These are phyloP conservation scores for Ganoderma lucidum DNA, from an alignment of 1,284 basidiomycete genomes.

Conservation along the genomic window DNA sequence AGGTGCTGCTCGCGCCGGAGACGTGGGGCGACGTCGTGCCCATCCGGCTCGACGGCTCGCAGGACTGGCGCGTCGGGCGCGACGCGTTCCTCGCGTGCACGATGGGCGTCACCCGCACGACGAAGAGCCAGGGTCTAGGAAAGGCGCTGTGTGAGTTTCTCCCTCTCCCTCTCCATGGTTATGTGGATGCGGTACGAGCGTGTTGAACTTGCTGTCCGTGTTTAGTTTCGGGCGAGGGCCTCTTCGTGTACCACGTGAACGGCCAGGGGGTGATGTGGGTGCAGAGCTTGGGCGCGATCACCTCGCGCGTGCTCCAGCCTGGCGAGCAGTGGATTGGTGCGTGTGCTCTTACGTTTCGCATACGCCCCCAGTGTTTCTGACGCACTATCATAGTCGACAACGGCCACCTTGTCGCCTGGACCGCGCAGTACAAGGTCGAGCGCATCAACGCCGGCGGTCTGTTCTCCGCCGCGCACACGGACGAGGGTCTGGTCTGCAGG, in stretches of 20 bases:
- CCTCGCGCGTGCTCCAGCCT: conserved; percentile 38
- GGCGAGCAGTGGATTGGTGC: conserved; percentile 46
- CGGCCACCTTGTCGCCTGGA: conserved; percentile 45
- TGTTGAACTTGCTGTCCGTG: neutral
- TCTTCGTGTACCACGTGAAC: conserved; percentile 39
- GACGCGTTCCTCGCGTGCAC: conserved; percentile 44
- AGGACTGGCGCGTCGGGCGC: conserved; percentile 42
- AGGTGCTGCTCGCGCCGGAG: conserved; percentile 44
- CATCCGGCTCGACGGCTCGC: conserved; percentile 40
- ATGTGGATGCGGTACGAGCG: neutral
- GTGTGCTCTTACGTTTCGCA: conserved; percentile 2
- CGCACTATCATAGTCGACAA: conserved; percentile 38
- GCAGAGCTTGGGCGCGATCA: conserved; percentile 42
- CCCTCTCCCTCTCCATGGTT: neutral
- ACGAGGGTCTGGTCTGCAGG: conserved; percentile 45
- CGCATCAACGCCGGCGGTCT: conserved; percentile 43
- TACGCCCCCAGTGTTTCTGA: neutral
- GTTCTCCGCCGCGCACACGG: conserved; percentile 39
- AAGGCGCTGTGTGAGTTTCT: conserved; percentile 42
- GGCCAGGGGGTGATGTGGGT: conserved; percentile 44
- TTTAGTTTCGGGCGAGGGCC: conserved; percentile 46
- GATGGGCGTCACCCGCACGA: conserved; percentile 34
- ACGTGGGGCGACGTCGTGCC: conserved; percentile 46
- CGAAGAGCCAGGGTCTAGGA: conserved; percentile 41
- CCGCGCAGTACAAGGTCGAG: conserved; percentile 44